Percentiles rank a stretch among this genome's conserved stretches.
phyloP scores from a whole-genome alignment of 2,329 filamentous ascomycete species.

The Drechslerella stenobrocha region DNA sequence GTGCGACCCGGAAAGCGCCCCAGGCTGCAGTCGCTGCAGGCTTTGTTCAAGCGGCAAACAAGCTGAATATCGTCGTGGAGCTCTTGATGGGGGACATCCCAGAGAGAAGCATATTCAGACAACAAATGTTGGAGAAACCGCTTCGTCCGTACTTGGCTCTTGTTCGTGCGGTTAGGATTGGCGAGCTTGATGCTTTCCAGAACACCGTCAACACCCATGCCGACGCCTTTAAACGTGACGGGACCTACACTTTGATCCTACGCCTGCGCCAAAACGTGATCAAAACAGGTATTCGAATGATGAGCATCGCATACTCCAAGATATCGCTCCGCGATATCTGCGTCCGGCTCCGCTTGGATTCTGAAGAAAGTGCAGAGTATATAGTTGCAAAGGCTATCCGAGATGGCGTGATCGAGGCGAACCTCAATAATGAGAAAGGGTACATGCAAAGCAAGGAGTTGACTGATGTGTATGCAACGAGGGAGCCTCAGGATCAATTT shows the following conservation, averaged over 20 bases:
- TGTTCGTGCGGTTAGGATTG: slow-evolving; percentile 93
- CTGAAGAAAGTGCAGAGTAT: slow-evolving; percentile 97
- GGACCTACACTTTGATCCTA: slow-evolving; percentile 92
- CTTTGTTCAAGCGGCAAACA: slow-evolving; percentile 94
- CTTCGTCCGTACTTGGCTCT: slow-evolving; percentile 91
- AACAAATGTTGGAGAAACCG: slow-evolving; percentile 80
- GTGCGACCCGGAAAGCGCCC: slow-evolving; percentile 91
- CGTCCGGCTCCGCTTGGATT: slow-evolving; percentile 87
- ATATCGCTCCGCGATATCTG: slow-evolving; percentile 98
- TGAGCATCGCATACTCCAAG: slow-evolving; percentile 95
- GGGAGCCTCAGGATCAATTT: slow-evolving; percentile 95
- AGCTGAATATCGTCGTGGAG: slow-evolving; percentile 94
- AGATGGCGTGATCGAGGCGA: slow-evolving; percentile 95
- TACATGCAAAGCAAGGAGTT: slow-evolving; percentile 99
- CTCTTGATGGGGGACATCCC: slow-evolving; percentile 98
- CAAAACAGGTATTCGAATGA: slow-evolving; percentile 98
- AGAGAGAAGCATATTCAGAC: slow-evolving; percentile 89
- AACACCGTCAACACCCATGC: slow-evolving; percentile 79
- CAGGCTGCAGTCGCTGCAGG: slow-evolving; percentile 85
- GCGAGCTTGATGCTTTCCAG: slow-evolving; percentile 90
- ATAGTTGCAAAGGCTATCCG: slow-evolving; percentile 98
- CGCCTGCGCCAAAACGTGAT: slow-evolving; percentile 97
- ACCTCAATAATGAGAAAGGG: slow-evolving; percentile 86
- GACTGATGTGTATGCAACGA: slow-evolving; percentile 91
- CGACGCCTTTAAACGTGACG: slow-evolving; percentile 85